phyloP scores from a whole-genome alignment of 805 yeast genomes.

The Yarrowia deformans region DNA sequence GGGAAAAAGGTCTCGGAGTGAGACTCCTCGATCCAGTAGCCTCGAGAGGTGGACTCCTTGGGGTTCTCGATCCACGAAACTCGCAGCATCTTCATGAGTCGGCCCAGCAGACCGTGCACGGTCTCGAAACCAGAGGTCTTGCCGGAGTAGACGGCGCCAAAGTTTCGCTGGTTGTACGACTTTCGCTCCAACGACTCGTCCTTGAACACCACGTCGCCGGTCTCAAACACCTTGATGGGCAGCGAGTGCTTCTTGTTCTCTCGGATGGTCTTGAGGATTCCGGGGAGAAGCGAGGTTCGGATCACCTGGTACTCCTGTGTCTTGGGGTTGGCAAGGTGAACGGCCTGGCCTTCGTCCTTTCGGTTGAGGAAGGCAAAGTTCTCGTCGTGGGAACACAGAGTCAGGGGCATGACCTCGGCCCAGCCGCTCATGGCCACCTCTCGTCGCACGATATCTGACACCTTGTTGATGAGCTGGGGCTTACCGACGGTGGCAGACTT shows the following conservation, averaged over 20 bases:
- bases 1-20: conserved; percentile 70
- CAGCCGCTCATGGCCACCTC: conserved; percentile 96
- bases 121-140: conserved; percentile 93
- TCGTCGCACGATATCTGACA: conserved; percentile 85
- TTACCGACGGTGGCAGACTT: conserved; percentile 79
- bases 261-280: conserved; percentile 90
- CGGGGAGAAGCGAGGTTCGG: conserved; percentile 92
- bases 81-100: conserved; percentile 95
- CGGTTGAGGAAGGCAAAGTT: conserved; percentile 86
- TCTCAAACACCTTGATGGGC: conserved; percentile 94
- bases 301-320: conserved; percentile 97
- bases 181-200: conserved; percentile 81
- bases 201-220: conserved; percentile 93
- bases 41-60: conserved; percentile 62
- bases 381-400: conserved; percentile 95
- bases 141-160: conserved; percentile 94
- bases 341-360: conserved; percentile 74
- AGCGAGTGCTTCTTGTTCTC: conserved; percentile 95
- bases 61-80: conserved; percentile 70
- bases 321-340: conserved; percentile 93
- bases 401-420: conserved; percentile 94
- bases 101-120: conserved; percentile 93
- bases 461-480: conserved; percentile 89
- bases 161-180: conserved; percentile 89
- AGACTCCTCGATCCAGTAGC: conserved; percentile 56